phyloP scores from a whole-genome alignment of 441 rosid species.

The Erysimum cheiri region DNA sequence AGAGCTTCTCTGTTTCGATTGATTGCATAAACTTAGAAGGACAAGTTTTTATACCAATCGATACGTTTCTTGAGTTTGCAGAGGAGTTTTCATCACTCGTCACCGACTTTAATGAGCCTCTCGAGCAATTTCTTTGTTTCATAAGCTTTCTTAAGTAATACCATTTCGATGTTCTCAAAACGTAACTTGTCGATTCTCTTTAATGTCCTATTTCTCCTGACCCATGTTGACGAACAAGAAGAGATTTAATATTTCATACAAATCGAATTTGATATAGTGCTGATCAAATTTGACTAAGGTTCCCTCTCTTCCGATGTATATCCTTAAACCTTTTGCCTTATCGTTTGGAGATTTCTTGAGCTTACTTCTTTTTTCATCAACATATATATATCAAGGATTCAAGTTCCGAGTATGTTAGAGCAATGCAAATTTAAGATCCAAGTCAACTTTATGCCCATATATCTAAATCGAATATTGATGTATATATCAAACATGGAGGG shows the following conservation, averaged over 20 bases:
- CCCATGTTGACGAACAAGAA: conserved; percentile 50
- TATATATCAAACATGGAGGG: background rate
- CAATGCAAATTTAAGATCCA: background rate
- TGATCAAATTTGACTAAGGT: conserved; percentile 27
- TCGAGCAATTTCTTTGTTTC: conserved; percentile 59
- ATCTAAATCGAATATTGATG: background rate
- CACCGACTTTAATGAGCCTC: conserved; percentile 57
- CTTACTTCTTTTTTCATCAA: background rate
- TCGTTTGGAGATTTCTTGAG: conserved; percentile 1
- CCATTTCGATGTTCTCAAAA: conserved; percentile 86
- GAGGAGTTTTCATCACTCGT: conserved; percentile 50
- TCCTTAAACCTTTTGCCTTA: too few species aligned
- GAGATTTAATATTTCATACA: conserved; percentile 7
- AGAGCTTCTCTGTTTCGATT: conserved; percentile 14
- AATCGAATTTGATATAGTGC: background rate
- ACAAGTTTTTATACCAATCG: conserved; percentile 51
- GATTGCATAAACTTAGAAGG: background rate
- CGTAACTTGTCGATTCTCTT: conserved; percentile 70
- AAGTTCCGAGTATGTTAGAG: too few species aligned
- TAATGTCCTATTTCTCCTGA: conserved; percentile 67
- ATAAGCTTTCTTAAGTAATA: conserved; percentile 80
- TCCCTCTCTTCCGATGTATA: background rate
- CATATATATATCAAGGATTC: background rate
- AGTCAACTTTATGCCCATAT: background rate
- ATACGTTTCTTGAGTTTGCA: conserved; percentile 66